Evolutionary conservation across 176 grass and related monocot genomes (phyloP).

Genomic region (Carex myosuroides): DNA sequence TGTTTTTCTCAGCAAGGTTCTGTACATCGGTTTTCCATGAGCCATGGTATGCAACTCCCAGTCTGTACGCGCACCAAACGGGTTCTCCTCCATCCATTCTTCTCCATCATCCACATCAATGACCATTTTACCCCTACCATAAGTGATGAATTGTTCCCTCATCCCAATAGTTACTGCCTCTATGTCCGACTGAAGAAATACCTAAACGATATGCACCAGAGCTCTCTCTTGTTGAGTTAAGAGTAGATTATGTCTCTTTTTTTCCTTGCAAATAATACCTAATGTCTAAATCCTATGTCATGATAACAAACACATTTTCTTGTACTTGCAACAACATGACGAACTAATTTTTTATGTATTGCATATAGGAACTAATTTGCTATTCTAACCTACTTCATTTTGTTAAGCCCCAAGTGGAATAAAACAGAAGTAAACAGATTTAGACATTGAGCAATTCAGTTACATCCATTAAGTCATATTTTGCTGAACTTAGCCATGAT

Average conservation of each 20-base stretch:
- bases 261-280: neutral
- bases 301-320: neutral
- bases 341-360: neutral
- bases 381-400: neutral
- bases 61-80: conserved; percentile 53
- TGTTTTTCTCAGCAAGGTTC: conserved; percentile 64
- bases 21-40: conserved; percentile 74
- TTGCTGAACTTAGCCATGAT: neutral
- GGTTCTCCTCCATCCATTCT: conserved; percentile 42
- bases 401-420: neutral
- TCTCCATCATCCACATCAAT: conserved; percentile 37
- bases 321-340: neutral
- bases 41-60: conserved; percentile 76
- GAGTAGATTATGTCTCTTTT: neutral
- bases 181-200: conserved; percentile 84
- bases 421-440: neutral
- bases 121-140: conserved; percentile 46
- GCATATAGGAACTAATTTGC: neutral
- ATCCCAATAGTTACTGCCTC: conserved; percentile 47
- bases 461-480: neutral
- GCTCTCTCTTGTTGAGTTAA: neutral
- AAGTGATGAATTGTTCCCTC: conserved; percentile 63
- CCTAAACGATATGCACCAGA: conserved; percentile 32
- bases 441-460: neutral
- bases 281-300: neutral